These are phyloP conservation scores for Phytophthora macrochlamydospora DNA, from an alignment of 352 stramenopile genomes.

Conservation along the genomic window DNA sequence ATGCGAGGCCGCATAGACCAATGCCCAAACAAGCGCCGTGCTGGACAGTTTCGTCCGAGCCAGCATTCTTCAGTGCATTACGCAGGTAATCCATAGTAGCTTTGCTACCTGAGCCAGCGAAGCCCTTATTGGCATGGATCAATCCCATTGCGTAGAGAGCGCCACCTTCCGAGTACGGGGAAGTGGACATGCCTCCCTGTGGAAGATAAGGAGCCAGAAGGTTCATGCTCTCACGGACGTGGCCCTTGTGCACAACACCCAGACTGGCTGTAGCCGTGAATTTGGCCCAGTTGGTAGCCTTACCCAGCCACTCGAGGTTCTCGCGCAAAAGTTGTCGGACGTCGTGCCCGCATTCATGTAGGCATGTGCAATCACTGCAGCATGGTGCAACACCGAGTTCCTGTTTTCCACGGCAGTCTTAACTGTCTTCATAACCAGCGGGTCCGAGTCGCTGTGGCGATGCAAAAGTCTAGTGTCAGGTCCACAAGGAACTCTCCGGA, in stretches of 20 bases:
- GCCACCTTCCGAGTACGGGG: conserved; percentile 97
- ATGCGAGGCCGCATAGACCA: conserved; percentile 95
- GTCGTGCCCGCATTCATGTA: conserved; percentile 99
- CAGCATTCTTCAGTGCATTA: conserved; percentile 83
- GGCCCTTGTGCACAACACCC: conserved; percentile 98
- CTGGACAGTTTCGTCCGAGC: conserved; percentile 96
- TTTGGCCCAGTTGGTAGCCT: conserved; percentile 99
- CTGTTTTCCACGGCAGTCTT: conserved; percentile 94
- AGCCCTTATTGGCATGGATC: conserved; percentile 97
- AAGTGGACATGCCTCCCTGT: conserved; percentile 82
- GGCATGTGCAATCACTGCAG: conserved; percentile 95
- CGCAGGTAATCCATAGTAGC: conserved; percentile 87
- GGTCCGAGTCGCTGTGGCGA: conserved; percentile 90
- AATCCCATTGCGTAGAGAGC: conserved; percentile 98
- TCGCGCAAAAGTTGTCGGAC: conserved; percentile 97
- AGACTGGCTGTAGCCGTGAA: conserved; percentile 98
- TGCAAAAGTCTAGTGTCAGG: conserved; percentile 95
- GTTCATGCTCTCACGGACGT: conserved; percentile 98
- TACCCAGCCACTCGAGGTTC: conserved; percentile 99
- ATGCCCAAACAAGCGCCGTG: conserved; percentile 98
- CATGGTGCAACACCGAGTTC: conserved; percentile 98
- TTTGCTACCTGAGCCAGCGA: conserved; percentile 82
- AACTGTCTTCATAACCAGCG: conserved; percentile 94
- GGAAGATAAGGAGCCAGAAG: conserved; percentile 98
- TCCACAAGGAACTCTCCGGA: conserved; percentile 92